Evolutionary conservation across 495 filamentous ascomycete genomes (phyloP).

Genomic region (Aspergillus egyptiacus): DNA sequence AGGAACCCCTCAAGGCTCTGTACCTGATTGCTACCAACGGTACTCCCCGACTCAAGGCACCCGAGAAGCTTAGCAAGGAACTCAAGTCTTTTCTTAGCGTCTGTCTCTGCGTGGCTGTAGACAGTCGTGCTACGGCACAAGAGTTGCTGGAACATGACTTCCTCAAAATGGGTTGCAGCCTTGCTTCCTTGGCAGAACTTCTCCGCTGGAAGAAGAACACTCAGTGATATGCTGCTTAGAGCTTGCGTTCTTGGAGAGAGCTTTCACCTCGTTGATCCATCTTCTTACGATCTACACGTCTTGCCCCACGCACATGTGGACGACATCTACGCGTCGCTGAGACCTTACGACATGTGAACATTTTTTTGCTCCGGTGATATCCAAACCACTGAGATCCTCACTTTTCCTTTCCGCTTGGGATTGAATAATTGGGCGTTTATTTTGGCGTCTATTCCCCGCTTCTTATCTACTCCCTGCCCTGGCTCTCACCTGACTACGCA

Average conservation of each 20-base stretch:
- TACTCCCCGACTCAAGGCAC: slow-evolving; percentile 93
- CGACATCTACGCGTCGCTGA: slow-evolving; percentile 26
- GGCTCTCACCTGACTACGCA: neutral
- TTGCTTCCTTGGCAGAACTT: slow-evolving; percentile 75
- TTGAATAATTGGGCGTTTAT: slow-evolving; percentile 30
- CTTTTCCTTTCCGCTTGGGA: slow-evolving; percentile 2
- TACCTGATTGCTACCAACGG: slow-evolving; percentile 98
- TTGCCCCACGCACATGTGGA: slow-evolving; percentile 35
- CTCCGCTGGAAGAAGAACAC: slow-evolving; percentile 60
- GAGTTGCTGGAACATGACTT: slow-evolving; percentile 85
- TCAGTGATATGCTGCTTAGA: slow-evolving; percentile 26
- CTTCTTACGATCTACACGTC: slow-evolving; percentile 21
- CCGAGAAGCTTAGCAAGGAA: slow-evolving; percentile 93
- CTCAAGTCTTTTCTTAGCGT: slow-evolving; percentile 92
- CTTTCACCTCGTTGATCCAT: slow-evolving; percentile 6
- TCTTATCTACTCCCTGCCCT: neutral
- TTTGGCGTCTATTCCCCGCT: slow-evolving; percentile 15
- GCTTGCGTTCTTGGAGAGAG: neutral
- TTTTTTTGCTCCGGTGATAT: slow-evolving; percentile 26
- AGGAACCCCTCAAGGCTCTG: slow-evolving; percentile 91
- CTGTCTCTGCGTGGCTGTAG: slow-evolving; percentile 93
- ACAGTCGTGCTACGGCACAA: slow-evolving; percentile 82
- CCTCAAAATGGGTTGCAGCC: slow-evolving; percentile 58
- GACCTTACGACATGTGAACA: slow-evolving; percentile 24
- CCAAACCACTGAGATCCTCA: slow-evolving; percentile 5